These are phyloP conservation scores for Xenoacremonium recifei DNA, from an alignment of 2,329 filamentous ascomycete genomes.

Conservation along the genomic window DNA sequence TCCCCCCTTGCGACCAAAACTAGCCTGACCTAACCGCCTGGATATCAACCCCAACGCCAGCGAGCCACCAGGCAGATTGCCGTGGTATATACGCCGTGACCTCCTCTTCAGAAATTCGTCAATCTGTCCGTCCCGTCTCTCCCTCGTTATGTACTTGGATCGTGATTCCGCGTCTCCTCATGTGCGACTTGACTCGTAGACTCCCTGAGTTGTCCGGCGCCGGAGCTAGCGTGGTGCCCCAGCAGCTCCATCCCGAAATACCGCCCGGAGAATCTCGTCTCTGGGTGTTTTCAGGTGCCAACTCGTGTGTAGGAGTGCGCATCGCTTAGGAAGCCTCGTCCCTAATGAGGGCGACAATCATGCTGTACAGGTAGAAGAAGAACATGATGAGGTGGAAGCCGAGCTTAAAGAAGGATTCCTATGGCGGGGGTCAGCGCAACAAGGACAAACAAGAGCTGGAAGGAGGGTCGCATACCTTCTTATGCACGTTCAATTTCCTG, in stretches of 20 bases:
- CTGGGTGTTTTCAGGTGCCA: slow-evolving; percentile 7
- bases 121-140: slow-evolving; percentile 27
- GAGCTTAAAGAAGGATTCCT: slow-evolving; percentile 99
- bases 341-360: slow-evolving; percentile 94
- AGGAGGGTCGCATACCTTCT: slow-evolving; percentile 71
- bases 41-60: slow-evolving; percentile 31
- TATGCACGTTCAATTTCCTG: slow-evolving; percentile 97
- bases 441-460: background rate
- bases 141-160: slow-evolving; percentile 25
- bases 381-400: slow-evolving; percentile 99
- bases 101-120: slow-evolving; percentile 26
- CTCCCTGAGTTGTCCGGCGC: slow-evolving; percentile 2
- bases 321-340: slow-evolving; percentile 78
- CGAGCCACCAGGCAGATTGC: slow-evolving; percentile 28
- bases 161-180: slow-evolving; percentile 19
- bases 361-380: slow-evolving; percentile 99
- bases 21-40: slow-evolving; percentile 17
- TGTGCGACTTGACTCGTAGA: slow-evolving; percentile 19
- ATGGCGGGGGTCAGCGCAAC: slow-evolving; percentile 23
- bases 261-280: slow-evolving; percentile 8
- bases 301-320: slow-evolving; percentile 13
- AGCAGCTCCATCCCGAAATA: slow-evolving; percentile 10
- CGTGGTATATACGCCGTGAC: slow-evolving; percentile 30
- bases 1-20: too few species aligned
- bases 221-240: slow-evolving; percentile 2